phyloP scores from a whole-genome alignment of 192 early-diverging fungal genomes.

The Allomyces arbusculus region DNA sequence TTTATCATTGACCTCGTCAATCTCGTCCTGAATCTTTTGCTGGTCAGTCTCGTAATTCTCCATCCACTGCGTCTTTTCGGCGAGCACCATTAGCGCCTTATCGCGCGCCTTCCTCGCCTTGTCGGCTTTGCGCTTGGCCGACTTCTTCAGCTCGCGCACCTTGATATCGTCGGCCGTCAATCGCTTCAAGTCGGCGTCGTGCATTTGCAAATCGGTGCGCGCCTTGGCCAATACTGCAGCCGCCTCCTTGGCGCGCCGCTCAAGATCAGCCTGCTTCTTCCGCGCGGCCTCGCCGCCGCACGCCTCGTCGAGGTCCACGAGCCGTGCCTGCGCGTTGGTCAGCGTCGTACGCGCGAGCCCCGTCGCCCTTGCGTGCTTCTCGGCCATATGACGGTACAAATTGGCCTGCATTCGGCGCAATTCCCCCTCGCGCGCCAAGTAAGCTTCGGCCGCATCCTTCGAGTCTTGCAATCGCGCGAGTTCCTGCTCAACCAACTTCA shows the following conservation, averaged over 20 bases:
- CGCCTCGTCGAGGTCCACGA: no score
- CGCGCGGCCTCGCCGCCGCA: no score
- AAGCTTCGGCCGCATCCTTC: neutral
- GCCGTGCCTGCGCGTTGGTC: no score
- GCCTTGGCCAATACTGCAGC: no score
- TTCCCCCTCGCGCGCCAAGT: neutral
- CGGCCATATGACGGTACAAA: no score
- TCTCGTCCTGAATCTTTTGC: conserved; percentile 28
- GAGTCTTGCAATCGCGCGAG: conserved; percentile 47
- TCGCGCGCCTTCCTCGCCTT: neutral
- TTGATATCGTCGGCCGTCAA: neutral
- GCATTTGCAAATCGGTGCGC: no score
- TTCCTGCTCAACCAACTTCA: conserved; percentile 80
- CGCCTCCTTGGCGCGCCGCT: no score
- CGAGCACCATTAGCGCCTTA: conserved; percentile 13
- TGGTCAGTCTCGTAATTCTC: conserved; percentile 46
- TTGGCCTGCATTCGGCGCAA: neutral
- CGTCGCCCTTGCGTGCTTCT: no score
- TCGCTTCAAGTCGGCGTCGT: no score
- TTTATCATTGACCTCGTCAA: conserved; percentile 37
- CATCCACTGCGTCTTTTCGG: conserved; percentile 44
- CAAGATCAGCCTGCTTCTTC: no score
- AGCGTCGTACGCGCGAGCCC: no score
- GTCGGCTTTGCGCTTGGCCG: neutral
- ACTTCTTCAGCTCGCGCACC: neutral